phyloP scores from a whole-genome alignment of 257 asterid genomes.

The Solanum chilense region DNA sequence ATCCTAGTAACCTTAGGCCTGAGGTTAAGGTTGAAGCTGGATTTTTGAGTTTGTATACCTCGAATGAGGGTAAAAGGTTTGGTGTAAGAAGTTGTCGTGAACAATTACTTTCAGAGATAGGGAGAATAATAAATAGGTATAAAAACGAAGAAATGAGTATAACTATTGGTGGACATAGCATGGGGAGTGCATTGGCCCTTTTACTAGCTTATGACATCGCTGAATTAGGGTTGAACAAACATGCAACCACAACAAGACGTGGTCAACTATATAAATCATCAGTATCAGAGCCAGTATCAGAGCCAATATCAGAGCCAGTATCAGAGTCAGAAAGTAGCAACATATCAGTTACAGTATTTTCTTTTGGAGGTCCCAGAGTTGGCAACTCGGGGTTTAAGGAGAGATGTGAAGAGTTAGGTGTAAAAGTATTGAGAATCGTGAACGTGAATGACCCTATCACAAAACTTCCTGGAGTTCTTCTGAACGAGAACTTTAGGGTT shows the following conservation, averaged over 20 bases:
- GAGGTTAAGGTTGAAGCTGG: constrained; percentile 52
- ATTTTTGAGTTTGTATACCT: constrained; percentile 48
- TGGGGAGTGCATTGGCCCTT: constrained; percentile 62
- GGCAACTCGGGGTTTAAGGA: constrained; percentile 52
- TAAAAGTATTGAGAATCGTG: constrained; percentile 42
- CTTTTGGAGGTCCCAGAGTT: constrained; percentile 62
- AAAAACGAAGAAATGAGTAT: constrained; percentile 42
- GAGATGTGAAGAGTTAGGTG: constrained; percentile 58
- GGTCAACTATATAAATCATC: background rate
- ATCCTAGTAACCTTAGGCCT: constrained; percentile 28
- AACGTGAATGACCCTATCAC: constrained; percentile 60
- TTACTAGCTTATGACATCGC: constrained; percentile 42
- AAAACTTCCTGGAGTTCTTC: constrained; percentile 53
- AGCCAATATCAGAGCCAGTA: no score
- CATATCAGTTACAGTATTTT: constrained; percentile 13
- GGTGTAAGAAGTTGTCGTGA: constrained; percentile 42
- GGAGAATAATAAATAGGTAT: constrained; percentile 23
- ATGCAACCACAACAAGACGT: background rate
- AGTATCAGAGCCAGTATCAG: no score
- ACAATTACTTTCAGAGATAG: constrained; percentile 50
- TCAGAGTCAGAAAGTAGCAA: background rate
- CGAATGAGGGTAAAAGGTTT: constrained; percentile 11
- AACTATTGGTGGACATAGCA: constrained; percentile 55
- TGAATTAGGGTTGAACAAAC: constrained; percentile 37
- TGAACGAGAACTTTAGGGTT: constrained; percentile 48